These are phyloP conservation scores for Fusarium sulawesiense DNA, from an alignment of 2,329 filamentous ascomycete genomes.

Conservation along the genomic window DNA sequence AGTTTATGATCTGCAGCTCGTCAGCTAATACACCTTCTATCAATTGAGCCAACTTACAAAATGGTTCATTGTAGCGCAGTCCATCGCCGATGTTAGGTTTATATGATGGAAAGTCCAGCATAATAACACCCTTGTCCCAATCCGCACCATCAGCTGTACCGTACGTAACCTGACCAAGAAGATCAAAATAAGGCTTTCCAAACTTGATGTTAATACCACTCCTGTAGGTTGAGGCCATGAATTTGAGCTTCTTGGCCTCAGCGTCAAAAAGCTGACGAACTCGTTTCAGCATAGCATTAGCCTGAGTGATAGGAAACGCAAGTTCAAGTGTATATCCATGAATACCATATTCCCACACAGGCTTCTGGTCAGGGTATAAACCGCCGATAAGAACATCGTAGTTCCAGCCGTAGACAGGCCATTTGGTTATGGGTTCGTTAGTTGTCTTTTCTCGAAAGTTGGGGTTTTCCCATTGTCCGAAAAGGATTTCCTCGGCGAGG, in stretches of 20 bases:
- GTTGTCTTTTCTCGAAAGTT: constrained; percentile 13
- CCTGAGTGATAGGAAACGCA: not conserved
- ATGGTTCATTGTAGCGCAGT: not conserved
- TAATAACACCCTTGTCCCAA: constrained; percentile 7
- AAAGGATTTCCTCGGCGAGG: not conserved
- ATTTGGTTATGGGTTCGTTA: not conserved
- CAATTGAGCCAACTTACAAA: accelerated
- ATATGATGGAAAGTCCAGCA: not conserved
- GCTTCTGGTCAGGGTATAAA: not conserved
- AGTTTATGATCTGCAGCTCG: not conserved
- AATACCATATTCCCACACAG: not conserved
- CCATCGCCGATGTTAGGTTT: not conserved
- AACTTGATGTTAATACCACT: constrained; percentile 18
- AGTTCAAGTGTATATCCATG: not conserved
- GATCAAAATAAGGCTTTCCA: not conserved
- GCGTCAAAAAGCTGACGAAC: not conserved
- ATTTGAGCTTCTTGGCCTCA: not conserved
- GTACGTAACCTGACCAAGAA: not conserved
- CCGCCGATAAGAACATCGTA: constrained; percentile 13
- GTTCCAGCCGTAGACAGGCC: constrained; percentile 8
- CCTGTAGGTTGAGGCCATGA: not conserved
- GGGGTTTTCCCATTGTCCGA: constrained; percentile 9
- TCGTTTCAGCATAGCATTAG: not conserved
- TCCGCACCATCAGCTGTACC: not conserved
- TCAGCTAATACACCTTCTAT: accelerated